These are phyloP conservation scores for Yamadazyma dushanensis DNA, from an alignment of 1,139 yeast species.

Conservation along the genomic window DNA sequence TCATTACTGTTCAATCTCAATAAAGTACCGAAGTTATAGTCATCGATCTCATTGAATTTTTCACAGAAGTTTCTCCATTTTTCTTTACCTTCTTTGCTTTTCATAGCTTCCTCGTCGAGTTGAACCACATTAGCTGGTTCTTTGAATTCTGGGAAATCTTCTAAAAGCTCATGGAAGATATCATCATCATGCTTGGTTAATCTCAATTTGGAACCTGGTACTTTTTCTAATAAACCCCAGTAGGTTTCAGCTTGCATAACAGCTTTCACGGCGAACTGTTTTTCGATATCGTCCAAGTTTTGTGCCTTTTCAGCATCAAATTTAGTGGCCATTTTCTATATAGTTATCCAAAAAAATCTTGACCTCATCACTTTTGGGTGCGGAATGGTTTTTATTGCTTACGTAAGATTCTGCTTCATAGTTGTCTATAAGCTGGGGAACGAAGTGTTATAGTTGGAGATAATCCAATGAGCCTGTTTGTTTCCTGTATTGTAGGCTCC, in stretches of 20 bases:
- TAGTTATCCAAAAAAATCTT: neutral
- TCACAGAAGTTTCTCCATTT: conserved; percentile 91
- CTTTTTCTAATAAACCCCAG: conserved; percentile 74
- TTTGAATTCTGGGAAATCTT: conserved; percentile 82
- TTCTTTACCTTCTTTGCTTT: conserved; percentile 74
- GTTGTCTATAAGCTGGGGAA: neutral
- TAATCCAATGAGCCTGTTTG: conserved; percentile 61
- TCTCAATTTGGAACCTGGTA: conserved; percentile 77
- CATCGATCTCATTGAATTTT: conserved; percentile 79
- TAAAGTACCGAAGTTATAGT: conserved; percentile 93
- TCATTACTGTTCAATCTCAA: conserved; percentile 67
- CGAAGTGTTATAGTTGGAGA: conserved; percentile 18
- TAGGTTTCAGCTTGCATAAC: conserved; percentile 94
- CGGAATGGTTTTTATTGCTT: too few relatives aligned
- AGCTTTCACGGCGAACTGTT: conserved; percentile 97
- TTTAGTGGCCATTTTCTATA: conserved; percentile 23
- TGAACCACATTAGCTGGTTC: conserved; percentile 54
- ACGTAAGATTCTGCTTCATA: neutral
- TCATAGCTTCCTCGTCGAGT: conserved; percentile 79
- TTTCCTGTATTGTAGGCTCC: conserved; percentile 73
- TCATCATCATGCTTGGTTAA: conserved; percentile 83
- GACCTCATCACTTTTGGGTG: conserved; percentile 1
- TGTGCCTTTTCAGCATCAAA: conserved; percentile 59
- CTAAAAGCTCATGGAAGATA: conserved; percentile 65
- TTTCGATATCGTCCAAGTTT: conserved; percentile 73